Evolutionary conservation across 352 stramenopile genomes (phyloP).

Genomic region (Globisporangium lucens): DNA sequence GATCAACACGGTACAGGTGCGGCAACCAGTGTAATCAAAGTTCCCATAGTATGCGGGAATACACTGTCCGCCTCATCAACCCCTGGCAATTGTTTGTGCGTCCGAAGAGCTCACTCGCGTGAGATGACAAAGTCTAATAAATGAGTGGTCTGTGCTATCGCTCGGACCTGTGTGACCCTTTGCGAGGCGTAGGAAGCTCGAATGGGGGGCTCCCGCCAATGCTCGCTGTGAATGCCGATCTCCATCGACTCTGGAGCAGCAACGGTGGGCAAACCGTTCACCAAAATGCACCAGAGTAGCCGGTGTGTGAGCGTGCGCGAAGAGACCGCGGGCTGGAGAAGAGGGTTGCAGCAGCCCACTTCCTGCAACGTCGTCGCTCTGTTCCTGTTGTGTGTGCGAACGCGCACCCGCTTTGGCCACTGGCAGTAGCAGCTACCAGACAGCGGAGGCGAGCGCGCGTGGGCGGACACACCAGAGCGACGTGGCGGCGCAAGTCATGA

Average conservation of each 20-base stretch:
- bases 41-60: no score
- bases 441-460: not conserved
- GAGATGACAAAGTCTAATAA: not conserved
- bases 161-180: no score
- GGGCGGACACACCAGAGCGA: not conserved
- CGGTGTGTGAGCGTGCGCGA: not conserved
- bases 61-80: no score
- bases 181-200: not conserved
- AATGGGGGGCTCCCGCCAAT: not conserved
- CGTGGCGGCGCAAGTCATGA: constrained; percentile 2
- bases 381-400: not conserved
- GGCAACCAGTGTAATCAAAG: no score
- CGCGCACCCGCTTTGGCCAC: not conserved
- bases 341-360: constrained; percentile 3
- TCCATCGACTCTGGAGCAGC: constrained; percentile 8
- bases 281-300: not conserved
- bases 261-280: not conserved
- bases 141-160: not conserved
- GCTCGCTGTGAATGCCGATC: constrained; percentile 3
- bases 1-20: not conserved
- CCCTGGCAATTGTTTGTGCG: not conserved
- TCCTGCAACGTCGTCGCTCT: constrained; percentile 1
- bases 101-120: not conserved
- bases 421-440: not conserved
- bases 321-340: not conserved